A percentile compares a stretch with the other conserved stretches of the same genome.
Evolutionary conservation across 2,329 filamentous ascomycete species (phyloP).

Genomic region (Fusarium subglutinans): DNA sequence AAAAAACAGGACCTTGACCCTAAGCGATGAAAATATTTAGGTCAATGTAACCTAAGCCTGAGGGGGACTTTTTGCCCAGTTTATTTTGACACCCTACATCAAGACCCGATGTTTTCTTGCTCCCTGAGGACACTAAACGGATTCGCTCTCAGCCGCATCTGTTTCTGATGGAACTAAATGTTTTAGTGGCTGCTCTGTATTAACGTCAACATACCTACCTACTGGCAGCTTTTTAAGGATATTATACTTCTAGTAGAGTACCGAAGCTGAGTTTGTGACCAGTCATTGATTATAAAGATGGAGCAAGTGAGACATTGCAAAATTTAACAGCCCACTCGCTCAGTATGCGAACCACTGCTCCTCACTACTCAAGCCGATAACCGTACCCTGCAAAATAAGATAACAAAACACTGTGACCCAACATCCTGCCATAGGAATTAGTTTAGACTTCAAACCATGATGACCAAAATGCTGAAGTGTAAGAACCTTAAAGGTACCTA

Average conservation of each 20-base stretch:
- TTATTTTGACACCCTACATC: neutral
- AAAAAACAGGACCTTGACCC: neutral
- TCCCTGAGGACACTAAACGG: neutral
- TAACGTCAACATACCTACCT: neutral
- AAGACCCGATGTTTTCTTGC: neutral
- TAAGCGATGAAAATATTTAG: neutral
- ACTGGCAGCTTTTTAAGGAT: neutral
- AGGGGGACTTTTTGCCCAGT: neutral
- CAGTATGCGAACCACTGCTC: neutral
- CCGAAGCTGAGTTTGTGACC: neutral
- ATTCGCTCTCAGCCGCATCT: constrained; percentile 23
- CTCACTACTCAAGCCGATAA: neutral
- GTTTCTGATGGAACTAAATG: constrained; percentile 3
- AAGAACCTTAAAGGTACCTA: neutral
- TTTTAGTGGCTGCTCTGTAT: neutral
- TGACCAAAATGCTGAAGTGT: too few relatives aligned
- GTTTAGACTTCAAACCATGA: neutral
- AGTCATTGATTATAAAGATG: neutral
- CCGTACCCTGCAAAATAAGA: neutral
- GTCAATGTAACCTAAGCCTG: neutral
- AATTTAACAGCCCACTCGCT: neutral
- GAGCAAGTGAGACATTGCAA: too few relatives aligned
- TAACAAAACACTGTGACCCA: neutral
- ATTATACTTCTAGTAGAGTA: neutral
- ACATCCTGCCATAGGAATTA: too few relatives aligned